phyloP scores from a whole-genome alignment of 2,329 filamentous ascomycete genomes.

The Colletotrichum falcatum region DNA sequence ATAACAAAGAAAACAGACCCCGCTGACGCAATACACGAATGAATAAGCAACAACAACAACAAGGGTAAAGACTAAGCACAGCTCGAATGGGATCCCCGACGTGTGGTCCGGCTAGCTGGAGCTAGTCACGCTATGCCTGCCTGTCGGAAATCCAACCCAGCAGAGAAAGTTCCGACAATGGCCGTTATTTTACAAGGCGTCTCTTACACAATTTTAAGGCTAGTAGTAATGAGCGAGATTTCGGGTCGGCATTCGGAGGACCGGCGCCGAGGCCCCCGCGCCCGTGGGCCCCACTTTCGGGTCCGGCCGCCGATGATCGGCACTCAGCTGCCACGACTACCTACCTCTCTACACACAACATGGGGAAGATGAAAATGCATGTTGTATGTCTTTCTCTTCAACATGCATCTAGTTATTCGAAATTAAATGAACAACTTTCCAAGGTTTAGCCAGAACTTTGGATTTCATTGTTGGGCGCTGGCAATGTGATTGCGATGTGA shows the following conservation, averaged over 20 bases:
- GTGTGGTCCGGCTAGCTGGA: no score
- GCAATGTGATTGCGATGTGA: background rate
- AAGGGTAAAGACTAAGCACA: no score
- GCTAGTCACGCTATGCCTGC: no score
- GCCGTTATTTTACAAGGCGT: no score
- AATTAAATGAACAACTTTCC: background rate
- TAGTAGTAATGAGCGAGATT: no score
- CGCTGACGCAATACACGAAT: no score
- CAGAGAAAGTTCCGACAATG: background rate
- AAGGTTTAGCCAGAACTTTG: background rate
- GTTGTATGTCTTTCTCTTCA: background rate
- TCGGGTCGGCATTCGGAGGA: background rate
- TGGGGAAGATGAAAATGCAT: no score
- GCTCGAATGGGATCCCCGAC: no score
- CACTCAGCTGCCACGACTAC: background rate
- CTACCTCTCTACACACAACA: background rate
- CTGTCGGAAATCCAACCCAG: background rate
- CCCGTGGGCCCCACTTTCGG: constrained; percentile 4
- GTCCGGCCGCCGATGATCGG: background rate
- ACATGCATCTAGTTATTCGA: no score
- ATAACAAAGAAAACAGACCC: background rate
- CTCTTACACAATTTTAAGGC: no score
- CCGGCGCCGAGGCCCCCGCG: background rate
- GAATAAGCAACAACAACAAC: no score
- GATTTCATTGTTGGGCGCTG: background rate